Base-by-base conservation (phyloP, 768 basidiomycete genomes). In the Mycena leptocephala region DNA sequence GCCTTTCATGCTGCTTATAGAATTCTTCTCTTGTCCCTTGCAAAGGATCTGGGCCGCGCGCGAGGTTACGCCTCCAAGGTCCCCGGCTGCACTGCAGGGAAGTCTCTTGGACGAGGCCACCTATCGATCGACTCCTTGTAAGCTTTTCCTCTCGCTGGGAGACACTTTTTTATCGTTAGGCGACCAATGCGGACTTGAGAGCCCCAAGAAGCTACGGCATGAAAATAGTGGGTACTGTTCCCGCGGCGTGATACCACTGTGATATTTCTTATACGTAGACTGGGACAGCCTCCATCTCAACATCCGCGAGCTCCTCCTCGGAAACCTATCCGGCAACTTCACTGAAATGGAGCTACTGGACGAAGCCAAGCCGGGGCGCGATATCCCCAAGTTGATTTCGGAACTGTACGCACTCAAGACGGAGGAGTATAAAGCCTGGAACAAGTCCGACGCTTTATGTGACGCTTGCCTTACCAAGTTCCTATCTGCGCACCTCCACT, bases 391-490 rank as follows among this genome's bases (percentile, higher is more conserved):
- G 46, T 22, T 70, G 18, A 59, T 70, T 9, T 28, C 69, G n/a
- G 69, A 70, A 9, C 7, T 70, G 5, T 51, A 32, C 55, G 32
- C 56, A 7, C 39, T 70, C n/a, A 32, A 41, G 26, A 70, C 41
- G 10, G 43, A 37, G 22, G 69, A 70, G 8, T 70, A 61, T 43
- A 46, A 48, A 20, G 69, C 24, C 24, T 85, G 84, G 86, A 59
- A 78, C 18, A 81, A 80, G 51, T 77, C 78, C 22, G 82, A 84
- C 33, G 83, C 83, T 79, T 22, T 85, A n/a, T 86, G 86, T 73
- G 73, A 77, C 70, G 26, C 63, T 1, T 86, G 85, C 68, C 79
- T 87, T 63, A 63, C 46, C 5, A 72, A 73, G 62, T 53, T 87
- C 32, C n/a, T 85, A 5, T 28, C 55, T 13, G 66, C 48, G 16